These are phyloP conservation scores for Picochlorum costavermella DNA, from an alignment of 139 green algal genomes.

Conservation along the genomic window DNA sequence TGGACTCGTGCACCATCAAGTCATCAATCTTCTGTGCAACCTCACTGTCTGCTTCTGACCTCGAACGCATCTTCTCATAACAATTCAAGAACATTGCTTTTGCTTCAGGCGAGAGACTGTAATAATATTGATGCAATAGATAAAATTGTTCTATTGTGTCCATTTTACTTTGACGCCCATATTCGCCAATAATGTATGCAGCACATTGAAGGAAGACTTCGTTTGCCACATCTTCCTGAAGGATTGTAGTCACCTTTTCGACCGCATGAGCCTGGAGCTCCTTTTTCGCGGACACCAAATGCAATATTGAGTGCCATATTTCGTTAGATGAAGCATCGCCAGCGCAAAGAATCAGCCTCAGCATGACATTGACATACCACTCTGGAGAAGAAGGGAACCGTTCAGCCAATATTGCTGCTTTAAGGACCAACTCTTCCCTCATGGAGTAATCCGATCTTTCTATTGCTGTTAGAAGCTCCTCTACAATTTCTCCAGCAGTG, in stretches of 20 bases:
- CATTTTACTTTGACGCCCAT: constrained; percentile 43
- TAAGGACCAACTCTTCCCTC: constrained; percentile 94
- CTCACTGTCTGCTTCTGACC: too few relatives aligned
- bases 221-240: constrained; percentile 45
- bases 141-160: constrained; percentile 57
- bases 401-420: constrained; percentile 93
- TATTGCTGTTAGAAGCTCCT: constrained; percentile 78
- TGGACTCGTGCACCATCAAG: constrained; percentile 15
- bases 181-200: constrained; percentile 88
- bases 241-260: constrained; percentile 39
- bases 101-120: constrained; percentile 42
- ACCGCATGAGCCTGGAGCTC: constrained; percentile 81
- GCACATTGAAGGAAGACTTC: constrained; percentile 67
- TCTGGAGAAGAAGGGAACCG: constrained; percentile 49
- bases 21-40: too few relatives aligned
- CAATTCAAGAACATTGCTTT: constrained; percentile 79
- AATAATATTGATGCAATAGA: constrained; percentile 68
- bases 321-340: constrained; percentile 90
- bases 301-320: constrained; percentile 84
- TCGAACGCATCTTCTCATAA: constrained; percentile 48
- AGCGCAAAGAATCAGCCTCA: constrained; percentile 83
- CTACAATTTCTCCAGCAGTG: constrained; percentile 66
- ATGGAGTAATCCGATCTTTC: constrained; percentile 74
- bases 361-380: constrained; percentile 87
- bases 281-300: constrained; percentile 91